Conservation (phyloP, 73 alveolate species). For the Paramecium tetraurelia region DNA sequence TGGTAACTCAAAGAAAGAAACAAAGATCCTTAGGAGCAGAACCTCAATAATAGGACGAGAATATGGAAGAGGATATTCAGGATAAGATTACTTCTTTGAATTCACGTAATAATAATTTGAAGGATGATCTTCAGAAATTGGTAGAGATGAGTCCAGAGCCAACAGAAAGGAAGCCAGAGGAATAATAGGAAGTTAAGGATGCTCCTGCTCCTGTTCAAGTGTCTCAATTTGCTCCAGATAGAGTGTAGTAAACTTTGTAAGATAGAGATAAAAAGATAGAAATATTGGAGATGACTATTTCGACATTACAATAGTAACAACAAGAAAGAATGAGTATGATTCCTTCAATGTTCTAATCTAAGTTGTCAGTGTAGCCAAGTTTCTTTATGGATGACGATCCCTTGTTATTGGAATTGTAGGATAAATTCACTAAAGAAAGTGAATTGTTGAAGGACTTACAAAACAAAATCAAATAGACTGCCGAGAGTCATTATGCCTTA, state of each 20-base stretch:
- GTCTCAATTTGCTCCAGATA: not conserved
- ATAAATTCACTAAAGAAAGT: conserved; percentile 33
- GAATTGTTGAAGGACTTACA: not conserved
- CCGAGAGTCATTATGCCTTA: conserved; percentile 2
- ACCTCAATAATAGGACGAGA: not conserved
- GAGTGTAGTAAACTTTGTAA: not conserved
- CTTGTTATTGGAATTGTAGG: not conserved
- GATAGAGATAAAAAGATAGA: not conserved
- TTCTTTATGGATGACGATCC: conserved; percentile 46
- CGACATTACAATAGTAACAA: not conserved
- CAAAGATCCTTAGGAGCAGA: conserved; percentile 21
- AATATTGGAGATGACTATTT: not conserved
- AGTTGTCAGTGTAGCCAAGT: not conserved
- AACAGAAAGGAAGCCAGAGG: not conserved
- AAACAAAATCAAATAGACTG: conserved; percentile 7
- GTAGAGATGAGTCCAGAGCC: not conserved
- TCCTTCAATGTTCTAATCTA: conserved; percentile 13
- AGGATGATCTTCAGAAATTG: conserved; percentile 3
- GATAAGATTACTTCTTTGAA: not conserved
- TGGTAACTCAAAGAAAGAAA: not conserved
- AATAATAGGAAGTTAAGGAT: not conserved
- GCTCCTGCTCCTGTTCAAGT: not conserved
- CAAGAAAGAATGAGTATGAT: not conserved
- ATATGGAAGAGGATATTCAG: not conserved
- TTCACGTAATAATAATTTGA: not conserved